phyloP scores from a whole-genome alignment of 495 filamentous ascomycete genomes.

The Melanomma pulvis-pyrius region DNA sequence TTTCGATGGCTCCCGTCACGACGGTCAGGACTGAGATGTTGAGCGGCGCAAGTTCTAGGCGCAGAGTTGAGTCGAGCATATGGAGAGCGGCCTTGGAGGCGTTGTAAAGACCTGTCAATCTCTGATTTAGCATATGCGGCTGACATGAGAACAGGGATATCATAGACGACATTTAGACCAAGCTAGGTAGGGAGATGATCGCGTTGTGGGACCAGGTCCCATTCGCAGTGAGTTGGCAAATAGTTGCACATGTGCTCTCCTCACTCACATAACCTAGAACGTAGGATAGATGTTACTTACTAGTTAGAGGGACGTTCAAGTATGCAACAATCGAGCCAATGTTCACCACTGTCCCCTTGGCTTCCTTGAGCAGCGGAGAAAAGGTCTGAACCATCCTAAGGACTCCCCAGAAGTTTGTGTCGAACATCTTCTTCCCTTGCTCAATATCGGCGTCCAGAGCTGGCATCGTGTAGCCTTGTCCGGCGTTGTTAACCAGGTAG shows the following conservation, averaged over 20 bases:
- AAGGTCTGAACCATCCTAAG: slow-evolving; percentile 61
- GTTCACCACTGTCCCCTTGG: slow-evolving; percentile 61
- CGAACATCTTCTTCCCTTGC: slow-evolving; percentile 58
- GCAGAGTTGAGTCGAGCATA: slow-evolving; percentile 50
- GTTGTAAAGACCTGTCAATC: slow-evolving; percentile 46
- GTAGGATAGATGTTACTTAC: not conserved
- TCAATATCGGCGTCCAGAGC: slow-evolving; percentile 56
- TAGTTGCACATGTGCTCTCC: too few relatives aligned
- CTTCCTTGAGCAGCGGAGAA: slow-evolving; percentile 53
- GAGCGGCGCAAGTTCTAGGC: slow-evolving; percentile 59
- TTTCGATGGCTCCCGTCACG: slow-evolving; percentile 45
- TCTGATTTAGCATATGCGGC: not conserved
- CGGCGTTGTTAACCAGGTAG: slow-evolving; percentile 70
- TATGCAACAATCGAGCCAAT: slow-evolving; percentile 51
- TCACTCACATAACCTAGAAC: not conserved
- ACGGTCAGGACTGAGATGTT: slow-evolving; percentile 50
- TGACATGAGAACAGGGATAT: too few relatives aligned
- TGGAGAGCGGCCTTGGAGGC: slow-evolving; percentile 59
- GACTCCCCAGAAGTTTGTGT: slow-evolving; percentile 65
- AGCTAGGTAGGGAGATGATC: too few relatives aligned
- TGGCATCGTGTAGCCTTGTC: slow-evolving; percentile 56
- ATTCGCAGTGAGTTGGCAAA: too few relatives aligned
- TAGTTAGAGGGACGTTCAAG: not conserved
- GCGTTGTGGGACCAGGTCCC: too few relatives aligned
- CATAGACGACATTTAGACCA: too few relatives aligned